A percentile compares a stretch with the other conserved stretches of the same genome.
Conservation (phyloP, 352 stramenopile genomes). For the Globisporangium carolinianum region DNA sequence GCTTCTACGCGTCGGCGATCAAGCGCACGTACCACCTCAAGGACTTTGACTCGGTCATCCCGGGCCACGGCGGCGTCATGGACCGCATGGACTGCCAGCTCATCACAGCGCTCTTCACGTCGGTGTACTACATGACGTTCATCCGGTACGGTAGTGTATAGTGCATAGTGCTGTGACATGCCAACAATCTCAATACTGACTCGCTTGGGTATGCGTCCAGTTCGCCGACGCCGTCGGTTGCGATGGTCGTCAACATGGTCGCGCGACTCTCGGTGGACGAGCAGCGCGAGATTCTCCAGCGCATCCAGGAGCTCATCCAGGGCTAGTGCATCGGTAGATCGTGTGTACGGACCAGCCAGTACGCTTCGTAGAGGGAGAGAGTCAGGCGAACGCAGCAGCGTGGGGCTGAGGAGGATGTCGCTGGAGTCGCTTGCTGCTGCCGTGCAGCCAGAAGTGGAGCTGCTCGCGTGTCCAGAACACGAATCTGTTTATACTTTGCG, state of each 20-base stretch:
- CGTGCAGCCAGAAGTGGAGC: background rate
- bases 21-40: slow-evolving; percentile 99
- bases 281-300: slow-evolving; percentile 60
- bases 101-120: slow-evolving; percentile 93
- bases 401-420: no score
- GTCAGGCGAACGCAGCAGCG: no score
- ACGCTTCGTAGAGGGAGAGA: no score
- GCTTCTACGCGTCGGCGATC: slow-evolving; percentile 98
- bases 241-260: slow-evolving; percentile 73
- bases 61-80: slow-evolving; percentile 96
- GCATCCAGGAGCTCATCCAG: slow-evolving; percentile 58
- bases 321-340: slow-evolving; percentile 7
- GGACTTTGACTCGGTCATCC: slow-evolving; percentile 99
- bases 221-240: slow-evolving; percentile 51
- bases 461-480: background rate
- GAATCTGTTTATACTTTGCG: background rate
- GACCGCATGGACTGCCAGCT: slow-evolving; percentile 98
- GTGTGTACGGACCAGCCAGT: no score
- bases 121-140: slow-evolving; percentile 97
- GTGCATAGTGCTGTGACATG: no score
- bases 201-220: slow-evolving; percentile 16
- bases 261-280: slow-evolving; percentile 53
- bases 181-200: background rate
- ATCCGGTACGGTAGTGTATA: slow-evolving; percentile 56
- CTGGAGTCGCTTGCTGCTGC: background rate